Evolutionary conservation across 177 flowering plant genomes (phyloP).

Genomic region (Vitis hybrid): DNA sequence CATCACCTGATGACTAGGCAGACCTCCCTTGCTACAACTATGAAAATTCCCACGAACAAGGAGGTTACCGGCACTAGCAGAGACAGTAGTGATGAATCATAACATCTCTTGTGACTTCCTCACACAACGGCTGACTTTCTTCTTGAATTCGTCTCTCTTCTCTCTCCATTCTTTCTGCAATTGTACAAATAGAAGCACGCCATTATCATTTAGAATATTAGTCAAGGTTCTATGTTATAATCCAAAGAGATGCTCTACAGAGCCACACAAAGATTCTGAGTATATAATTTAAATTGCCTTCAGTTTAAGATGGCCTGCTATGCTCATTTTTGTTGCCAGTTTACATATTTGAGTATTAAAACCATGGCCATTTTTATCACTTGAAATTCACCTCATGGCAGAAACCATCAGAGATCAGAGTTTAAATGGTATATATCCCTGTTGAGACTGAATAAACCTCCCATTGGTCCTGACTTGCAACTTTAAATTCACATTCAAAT

Average conservation of each 20-base stretch:
- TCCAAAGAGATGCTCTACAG: neutral
- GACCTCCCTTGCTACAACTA: neutral
- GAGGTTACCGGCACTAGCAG: neutral
- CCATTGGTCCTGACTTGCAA: neutral
- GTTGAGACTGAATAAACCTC: neutral
- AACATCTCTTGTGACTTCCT: slow-evolving; percentile 73
- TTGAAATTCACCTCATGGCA: neutral
- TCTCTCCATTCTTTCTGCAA: slow-evolving; percentile 91
- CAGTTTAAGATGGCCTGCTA: neutral
- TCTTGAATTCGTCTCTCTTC: slow-evolving; percentile 65
- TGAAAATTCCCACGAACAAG: neutral
- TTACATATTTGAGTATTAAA: neutral
- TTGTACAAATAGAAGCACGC: neutral
- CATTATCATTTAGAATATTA: neutral
- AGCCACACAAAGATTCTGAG: neutral
- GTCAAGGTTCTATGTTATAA: no score
- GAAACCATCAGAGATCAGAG: neutral
- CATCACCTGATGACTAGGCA: slow-evolving; percentile 1
- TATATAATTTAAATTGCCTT: neutral
- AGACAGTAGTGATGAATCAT: slow-evolving; percentile 20
- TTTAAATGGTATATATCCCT: neutral
- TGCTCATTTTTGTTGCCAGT: neutral
- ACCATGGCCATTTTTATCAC: neutral
- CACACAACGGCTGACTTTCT: slow-evolving; percentile 67
- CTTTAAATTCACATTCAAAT: no score